A percentile compares a stretch with the other conserved stretches of the same genome.
phyloP scores from a whole-genome alignment of 1,284 basidiomycete species.

The Grifola frondosa region DNA sequence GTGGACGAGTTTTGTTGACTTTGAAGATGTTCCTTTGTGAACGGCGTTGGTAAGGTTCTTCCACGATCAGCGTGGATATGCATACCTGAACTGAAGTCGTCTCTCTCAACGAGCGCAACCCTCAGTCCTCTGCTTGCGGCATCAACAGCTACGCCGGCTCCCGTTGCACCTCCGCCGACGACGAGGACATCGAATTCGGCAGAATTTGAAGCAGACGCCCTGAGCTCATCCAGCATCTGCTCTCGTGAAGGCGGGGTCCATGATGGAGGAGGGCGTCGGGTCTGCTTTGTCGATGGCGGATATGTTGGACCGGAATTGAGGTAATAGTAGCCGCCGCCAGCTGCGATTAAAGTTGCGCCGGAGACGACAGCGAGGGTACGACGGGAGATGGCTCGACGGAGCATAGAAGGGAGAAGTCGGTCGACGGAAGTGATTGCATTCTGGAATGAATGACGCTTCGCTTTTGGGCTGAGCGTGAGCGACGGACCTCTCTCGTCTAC shows the following conservation, averaged over 20 bases:
- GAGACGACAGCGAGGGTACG: constrained; percentile 51
- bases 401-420: too few species aligned
- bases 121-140: constrained; percentile 90
- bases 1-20: constrained; percentile 97
- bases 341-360: constrained; percentile 48
- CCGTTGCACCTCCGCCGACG: constrained; percentile 93
- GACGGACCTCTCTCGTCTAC: too few species aligned
- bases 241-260: constrained; percentile 74
- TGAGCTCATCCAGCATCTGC: constrained; percentile 62
- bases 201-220: constrained; percentile 37
- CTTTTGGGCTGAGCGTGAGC: too few species aligned
- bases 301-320: constrained; percentile 70
- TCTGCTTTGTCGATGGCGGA: constrained; percentile 58
- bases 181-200: constrained; percentile 78
- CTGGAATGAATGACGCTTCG: too few species aligned
- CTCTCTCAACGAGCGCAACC: constrained; percentile 91
- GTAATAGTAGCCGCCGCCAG: constrained; percentile 66
- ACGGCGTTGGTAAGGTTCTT: too few species aligned
- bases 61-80: background rate
- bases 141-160: constrained; percentile 92
- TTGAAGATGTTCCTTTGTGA: constrained; percentile 94
- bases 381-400: constrained; percentile 52
- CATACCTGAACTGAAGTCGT: constrained; percentile 88
- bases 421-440: too few species aligned
- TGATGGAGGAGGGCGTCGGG: constrained; percentile 64